Evolutionary conservation across 1,284 basidiomycete genomes (phyloP), one percentile per base, ranked within the genome.

Genomic region (Bjerkandera adusta): DNA sequence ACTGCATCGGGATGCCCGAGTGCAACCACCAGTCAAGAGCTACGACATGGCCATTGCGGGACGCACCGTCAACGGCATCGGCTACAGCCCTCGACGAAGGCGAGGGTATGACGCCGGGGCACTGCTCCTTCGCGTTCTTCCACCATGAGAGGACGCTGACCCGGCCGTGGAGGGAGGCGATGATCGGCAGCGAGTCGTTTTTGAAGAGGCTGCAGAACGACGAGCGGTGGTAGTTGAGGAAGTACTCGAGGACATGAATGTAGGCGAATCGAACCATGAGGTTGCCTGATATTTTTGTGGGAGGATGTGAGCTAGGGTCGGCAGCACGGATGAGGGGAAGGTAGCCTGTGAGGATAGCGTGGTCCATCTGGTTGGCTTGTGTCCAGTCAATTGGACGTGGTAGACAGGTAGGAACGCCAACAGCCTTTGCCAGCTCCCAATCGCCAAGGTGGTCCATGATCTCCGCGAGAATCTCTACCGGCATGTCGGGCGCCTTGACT

Each of bases 391-490:
- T 65, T 6, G 89, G 88, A 18, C 72, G 73, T 3, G 77, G 66
- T 1, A 91, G 62, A 20, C 79, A 79, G 3, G 85, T 86, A 13
- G 83, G 84, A 1, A 90, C 67, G 21, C 83, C 81, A 24, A 92
- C 77, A 8, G 89, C 83, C 50, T 80, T 82, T 16, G 82, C 75
- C 13, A 92, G 78, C 57, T 90, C 86, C 85, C 89, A 92, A 60
- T 89, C 84, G 11, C 81, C 84, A 8, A 89, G 65, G 55, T 81
- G 76, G 52, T 89, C 84, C 64, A 91, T 68, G 51, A 91, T 89
- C 43, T 84, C 77, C 6, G 83, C 81, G 26, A 91, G 67, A 34
- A 91, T 75, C 62, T 92, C 89, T 38, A 83, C 72, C 1, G 88
- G 88, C 11, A 91, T 72, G 60, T 82, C 79, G 20, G 76, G 76